Percentiles rank a stretch among this genome's conserved stretches.
Evolutionary conservation across 2,329 filamentous ascomycete species (phyloP).

Genomic region (Shiraia sp.): DNA sequence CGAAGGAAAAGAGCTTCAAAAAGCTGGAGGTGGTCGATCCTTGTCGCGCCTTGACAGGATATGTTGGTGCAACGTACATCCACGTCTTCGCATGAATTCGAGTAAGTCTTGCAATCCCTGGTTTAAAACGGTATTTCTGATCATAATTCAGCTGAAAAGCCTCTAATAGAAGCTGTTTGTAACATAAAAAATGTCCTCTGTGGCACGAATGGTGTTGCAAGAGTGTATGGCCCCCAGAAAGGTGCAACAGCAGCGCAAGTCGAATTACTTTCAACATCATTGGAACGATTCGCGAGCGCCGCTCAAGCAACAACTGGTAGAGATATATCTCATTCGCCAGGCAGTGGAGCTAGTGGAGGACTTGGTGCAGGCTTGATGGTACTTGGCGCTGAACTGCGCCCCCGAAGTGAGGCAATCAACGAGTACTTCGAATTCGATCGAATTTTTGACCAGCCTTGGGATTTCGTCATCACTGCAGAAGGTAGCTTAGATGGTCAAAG

Average conservation of each 20-base stretch:
- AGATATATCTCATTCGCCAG: conserved; percentile 47
- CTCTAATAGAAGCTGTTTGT: conserved; percentile 55
- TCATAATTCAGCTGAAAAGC: conserved; percentile 20
- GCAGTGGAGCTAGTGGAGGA: conserved; percentile 58
- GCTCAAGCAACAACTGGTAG: conserved; percentile 40
- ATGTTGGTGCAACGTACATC: conserved; percentile 47
- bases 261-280: conserved; percentile 47
- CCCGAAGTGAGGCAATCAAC: conserved; percentile 55
- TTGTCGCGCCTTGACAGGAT: conserved; percentile 46
- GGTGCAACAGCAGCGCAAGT: conserved; percentile 52
- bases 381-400: conserved; percentile 52
- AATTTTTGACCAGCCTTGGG: conserved; percentile 51
- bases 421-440: conserved; percentile 55
- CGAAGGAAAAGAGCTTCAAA: conserved; percentile 44
- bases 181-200: conserved; percentile 59
- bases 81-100: conserved; percentile 34
- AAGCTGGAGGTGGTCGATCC: conserved; percentile 48
- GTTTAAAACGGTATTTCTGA: conserved; percentile 2
- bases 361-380: conserved; percentile 57
- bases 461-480: conserved; percentile 59
- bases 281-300: conserved; percentile 50
- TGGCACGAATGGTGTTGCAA: conserved; percentile 54
- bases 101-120: conserved; percentile 12
- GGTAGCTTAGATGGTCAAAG: conserved; percentile 58
- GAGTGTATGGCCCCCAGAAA: conserved; percentile 58